These are phyloP conservation scores for Yarrowia keelungensis DNA, from an alignment of 805 yeast genomes.

Conservation along the genomic window DNA sequence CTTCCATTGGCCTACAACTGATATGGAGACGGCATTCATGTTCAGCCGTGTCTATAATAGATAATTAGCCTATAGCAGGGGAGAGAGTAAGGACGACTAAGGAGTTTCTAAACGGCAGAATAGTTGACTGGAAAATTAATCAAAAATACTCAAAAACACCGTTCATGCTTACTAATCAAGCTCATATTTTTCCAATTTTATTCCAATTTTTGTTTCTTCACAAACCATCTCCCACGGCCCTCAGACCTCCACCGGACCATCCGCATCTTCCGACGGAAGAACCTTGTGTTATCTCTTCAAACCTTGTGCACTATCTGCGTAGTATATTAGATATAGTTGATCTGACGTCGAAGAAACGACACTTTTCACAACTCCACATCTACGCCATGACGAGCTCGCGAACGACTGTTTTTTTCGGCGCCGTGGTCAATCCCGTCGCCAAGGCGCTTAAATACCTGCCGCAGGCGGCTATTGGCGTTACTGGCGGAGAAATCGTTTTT, in stretches of 20 bases:
- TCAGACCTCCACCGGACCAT: background rate
- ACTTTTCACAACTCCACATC: background rate
- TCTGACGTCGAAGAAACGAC: background rate
- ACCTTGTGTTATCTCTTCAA: slow-evolving; percentile 22
- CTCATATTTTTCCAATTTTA: no score
- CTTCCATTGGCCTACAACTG: no score
- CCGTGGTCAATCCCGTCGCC: slow-evolving; percentile 29
- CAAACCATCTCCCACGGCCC: no score
- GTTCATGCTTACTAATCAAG: no score
- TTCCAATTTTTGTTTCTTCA: no score
- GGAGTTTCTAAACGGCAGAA: no score
- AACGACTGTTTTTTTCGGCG: slow-evolving; percentile 20
- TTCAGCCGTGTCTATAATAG: no score
- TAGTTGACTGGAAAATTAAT: no score
- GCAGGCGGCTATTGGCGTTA: slow-evolving; percentile 69
- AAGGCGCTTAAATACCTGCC: slow-evolving; percentile 59
- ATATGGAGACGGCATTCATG: no score
- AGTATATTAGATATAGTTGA: background rate
- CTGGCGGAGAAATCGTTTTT: slow-evolving; percentile 60
- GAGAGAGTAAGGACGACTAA: no score
- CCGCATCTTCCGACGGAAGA: background rate
- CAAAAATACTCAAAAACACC: no score
- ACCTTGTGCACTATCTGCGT: slow-evolving; percentile 20
- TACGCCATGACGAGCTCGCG: background rate
- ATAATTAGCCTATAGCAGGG: no score